phyloP scores from a whole-genome alignment of 2,329 filamentous ascomycete species.

The Lasiodiplodia gonubiensis region DNA sequence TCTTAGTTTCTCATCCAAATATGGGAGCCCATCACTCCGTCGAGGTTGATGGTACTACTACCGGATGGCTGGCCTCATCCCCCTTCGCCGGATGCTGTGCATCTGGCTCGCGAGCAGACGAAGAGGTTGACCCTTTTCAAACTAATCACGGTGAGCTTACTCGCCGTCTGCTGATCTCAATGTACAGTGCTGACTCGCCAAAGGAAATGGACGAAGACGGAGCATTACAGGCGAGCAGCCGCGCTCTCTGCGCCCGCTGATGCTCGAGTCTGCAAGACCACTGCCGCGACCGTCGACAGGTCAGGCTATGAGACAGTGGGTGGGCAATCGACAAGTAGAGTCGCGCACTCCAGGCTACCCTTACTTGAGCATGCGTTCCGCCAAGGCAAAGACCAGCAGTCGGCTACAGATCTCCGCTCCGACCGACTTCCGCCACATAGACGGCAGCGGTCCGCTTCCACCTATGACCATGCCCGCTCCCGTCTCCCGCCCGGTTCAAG shows the following conservation, averaged over 20 bases:
- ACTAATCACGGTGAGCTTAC: conserved; percentile 5
- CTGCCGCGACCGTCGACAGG: conserved; percentile 44
- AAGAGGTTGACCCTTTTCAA: conserved; percentile 24
- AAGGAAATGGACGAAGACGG: conserved; percentile 17
- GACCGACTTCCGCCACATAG: conserved; percentile 45
- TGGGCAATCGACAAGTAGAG: conserved; percentile 28
- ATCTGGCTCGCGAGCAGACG: conserved; percentile 9
- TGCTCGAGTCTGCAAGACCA: conserved; percentile 31
- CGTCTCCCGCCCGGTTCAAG: conserved; percentile 34
- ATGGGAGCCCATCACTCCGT: conserved; percentile 27
- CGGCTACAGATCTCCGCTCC: conserved; percentile 45
- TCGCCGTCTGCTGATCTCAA: not conserved
- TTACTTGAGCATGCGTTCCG: conserved; percentile 37
- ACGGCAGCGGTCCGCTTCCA: conserved; percentile 33
- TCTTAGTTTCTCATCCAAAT: not conserved
- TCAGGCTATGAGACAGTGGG: conserved; percentile 45
- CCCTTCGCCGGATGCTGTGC: conserved; percentile 27
- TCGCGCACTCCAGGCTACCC: conserved; percentile 8
- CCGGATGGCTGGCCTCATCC: conserved; percentile 27
- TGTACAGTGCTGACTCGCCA: not conserved
- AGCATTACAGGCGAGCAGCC: conserved; percentile 42
- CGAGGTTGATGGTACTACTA: conserved; percentile 18
- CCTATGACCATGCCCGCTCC: conserved; percentile 37
- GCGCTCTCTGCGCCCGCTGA: conserved; percentile 29
- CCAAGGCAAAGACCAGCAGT: conserved; percentile 34